These are phyloP conservation scores for Lasiodiplodia sp. DNA, from an alignment of 2,329 filamentous ascomycete species.

Conservation along the genomic window DNA sequence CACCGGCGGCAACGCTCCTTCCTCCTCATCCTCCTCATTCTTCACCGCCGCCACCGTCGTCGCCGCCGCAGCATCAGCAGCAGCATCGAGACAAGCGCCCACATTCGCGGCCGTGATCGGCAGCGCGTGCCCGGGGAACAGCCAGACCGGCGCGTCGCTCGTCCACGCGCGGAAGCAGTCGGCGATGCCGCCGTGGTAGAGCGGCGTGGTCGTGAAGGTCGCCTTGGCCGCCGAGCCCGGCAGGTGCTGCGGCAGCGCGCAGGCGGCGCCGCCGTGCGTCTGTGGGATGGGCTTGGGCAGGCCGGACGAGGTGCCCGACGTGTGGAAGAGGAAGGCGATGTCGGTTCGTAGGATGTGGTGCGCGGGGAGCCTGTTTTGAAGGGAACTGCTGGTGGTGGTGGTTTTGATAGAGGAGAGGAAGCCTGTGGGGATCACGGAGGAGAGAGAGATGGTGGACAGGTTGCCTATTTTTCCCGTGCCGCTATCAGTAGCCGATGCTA, in stretches of 20 bases:
- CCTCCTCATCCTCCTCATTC: not conserved
- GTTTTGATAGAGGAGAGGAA: not conserved
- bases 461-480: not conserved
- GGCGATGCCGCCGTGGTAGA: conserved; percentile 71
- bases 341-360: conserved; percentile 42
- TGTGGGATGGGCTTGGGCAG: conserved; percentile 69
- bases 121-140: conserved; percentile 64
- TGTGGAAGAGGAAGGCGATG: conserved; percentile 67
- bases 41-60: not conserved
- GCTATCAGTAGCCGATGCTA: not conserved
- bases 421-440: not conserved
- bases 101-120: conserved; percentile 66
- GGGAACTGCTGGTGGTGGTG: not conserved
- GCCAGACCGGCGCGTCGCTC: conserved; percentile 65
- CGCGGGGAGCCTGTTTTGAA: not conserved
- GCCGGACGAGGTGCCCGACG: conserved; percentile 70
- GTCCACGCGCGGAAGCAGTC: conserved; percentile 70
- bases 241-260: conserved; percentile 60
- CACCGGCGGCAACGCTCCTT: conserved; percentile 42
- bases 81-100: conserved; percentile 53
- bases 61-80: conserved; percentile 33
- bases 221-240: conserved; percentile 46
- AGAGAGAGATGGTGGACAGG: not conserved
- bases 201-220: conserved; percentile 70
- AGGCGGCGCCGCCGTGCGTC: conserved; percentile 62